Conservation (phyloP, 2,329 filamentous ascomycete species). For the Teratosphaeria gauchensis region DNA sequence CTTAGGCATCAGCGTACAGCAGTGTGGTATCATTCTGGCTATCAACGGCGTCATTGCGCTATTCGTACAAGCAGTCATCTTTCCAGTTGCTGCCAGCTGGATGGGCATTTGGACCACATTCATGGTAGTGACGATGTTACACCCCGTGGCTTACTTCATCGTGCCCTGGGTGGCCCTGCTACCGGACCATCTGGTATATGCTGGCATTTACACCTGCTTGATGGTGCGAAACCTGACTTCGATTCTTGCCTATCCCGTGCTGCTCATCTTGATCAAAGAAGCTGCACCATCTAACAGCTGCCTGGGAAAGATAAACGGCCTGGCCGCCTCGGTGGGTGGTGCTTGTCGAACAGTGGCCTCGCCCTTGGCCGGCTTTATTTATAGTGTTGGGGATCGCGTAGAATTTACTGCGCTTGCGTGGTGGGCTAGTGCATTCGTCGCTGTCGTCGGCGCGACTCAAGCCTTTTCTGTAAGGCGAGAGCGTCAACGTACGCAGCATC, state of each 20-base stretch:
- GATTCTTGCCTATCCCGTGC: constrained; percentile 58
- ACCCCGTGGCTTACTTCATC: constrained; percentile 58
- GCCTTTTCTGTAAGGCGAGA: constrained; percentile 46
- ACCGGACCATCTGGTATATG: constrained; percentile 43
- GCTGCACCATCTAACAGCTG: constrained; percentile 53
- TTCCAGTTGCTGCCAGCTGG: constrained; percentile 53
- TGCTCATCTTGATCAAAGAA: constrained; percentile 64
- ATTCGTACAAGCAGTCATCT: constrained; percentile 62
- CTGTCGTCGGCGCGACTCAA: constrained; percentile 47
- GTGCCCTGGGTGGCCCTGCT: constrained; percentile 58
- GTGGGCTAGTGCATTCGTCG: constrained; percentile 50
- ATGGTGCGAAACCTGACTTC: constrained; percentile 57
- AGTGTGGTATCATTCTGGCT: constrained; percentile 59
- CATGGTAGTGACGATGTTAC: constrained; percentile 53
- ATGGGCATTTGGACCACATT: constrained; percentile 61
- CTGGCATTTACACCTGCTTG: constrained; percentile 57
- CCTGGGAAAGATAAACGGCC: constrained; percentile 61
- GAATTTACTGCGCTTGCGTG: constrained; percentile 53
- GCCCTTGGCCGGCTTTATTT: constrained; percentile 58
- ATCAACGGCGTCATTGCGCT: constrained; percentile 63
- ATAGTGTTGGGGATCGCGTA: constrained; percentile 49
- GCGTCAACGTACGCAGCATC: constrained; percentile 30
- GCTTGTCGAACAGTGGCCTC: constrained; percentile 60
- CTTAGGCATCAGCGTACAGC: constrained; percentile 54
- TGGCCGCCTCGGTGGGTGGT: constrained; percentile 63